Evolutionary conservation across 345 rosid species (phyloP).

Genomic region (Eucalyptus polyanthemos): DNA sequence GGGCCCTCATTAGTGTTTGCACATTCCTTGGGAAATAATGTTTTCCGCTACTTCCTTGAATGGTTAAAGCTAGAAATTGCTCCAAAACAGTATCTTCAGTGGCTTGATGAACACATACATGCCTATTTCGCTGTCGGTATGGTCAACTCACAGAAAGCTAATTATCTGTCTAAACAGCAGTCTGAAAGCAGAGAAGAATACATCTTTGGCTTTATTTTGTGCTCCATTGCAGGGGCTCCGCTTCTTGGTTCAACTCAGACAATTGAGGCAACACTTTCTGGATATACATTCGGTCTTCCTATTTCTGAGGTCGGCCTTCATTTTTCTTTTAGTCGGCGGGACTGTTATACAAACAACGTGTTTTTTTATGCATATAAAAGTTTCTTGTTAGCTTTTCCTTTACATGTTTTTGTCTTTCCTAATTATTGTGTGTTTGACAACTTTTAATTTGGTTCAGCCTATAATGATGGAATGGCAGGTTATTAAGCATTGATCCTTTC

Average conservation of each 20-base stretch:
- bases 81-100: conserved; percentile 72
- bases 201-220: not conserved
- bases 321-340: not conserved
- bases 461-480: not conserved
- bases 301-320: conserved; percentile 73
- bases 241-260: conserved; percentile 91
- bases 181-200: not conserved
- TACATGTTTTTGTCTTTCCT: not conserved
- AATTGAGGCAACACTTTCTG: conserved; percentile 70
- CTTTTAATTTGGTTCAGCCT: not conserved
- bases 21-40: conserved; percentile 95
- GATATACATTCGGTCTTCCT: conserved; percentile 89
- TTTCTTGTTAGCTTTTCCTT: not conserved
- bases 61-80: conserved; percentile 99
- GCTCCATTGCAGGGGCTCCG: conserved; percentile 59
- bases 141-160: not conserved
- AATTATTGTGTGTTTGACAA: not conserved
- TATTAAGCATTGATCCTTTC: not conserved
- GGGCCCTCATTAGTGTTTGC: conserved; percentile 94
- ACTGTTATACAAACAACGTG: not conserved
- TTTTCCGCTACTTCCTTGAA: conserved; percentile 92
- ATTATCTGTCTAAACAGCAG: not conserved
- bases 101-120: conserved; percentile 94
- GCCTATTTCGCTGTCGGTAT: conserved; percentile 96
- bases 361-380: not conserved